Base-by-base conservation (phyloP, 371 early-diverging fungal species). In the Apophysomyces elegans region DNA sequence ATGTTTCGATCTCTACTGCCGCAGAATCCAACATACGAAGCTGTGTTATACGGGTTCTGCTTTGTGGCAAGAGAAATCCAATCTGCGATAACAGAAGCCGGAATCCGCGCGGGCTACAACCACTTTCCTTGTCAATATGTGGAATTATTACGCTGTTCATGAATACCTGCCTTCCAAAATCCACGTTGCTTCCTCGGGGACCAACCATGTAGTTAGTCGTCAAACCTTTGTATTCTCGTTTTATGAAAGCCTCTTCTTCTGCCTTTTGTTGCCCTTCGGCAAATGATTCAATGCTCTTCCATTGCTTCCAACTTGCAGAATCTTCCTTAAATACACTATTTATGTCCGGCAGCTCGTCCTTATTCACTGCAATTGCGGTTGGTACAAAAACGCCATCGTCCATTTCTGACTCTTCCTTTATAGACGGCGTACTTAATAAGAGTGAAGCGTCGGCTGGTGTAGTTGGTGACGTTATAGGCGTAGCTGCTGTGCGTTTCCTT, bases 61-160 rank as follows among this genome's bases (percentile, higher is more conserved):
- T 86, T 56, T 89, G 77, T 0, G 88, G 75, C 5, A 81, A 70
- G 4, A 90, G 75, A 37, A 85, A 80, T 6, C 94, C 94, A 58
- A 88, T 70, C 21, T 90, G 89, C 2, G 89, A 78, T 50, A 93
- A 71, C 37, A 90, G 75, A 8, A 91, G 66, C 47, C 93, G 75
- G 62, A 88, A 90, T 37, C 76, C 84, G 46, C 79, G 73, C 0
- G 86, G 69, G 18, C 83, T 85, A 66, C 56, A 2, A 32, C 35
- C 26, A 21, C 5, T 41, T 41, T 41, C 41, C 8, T 8, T 41
- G 32, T 26, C 32, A 41, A 41, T 8, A 41, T 41, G 41, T 13
- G 41, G 41, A 8, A 8, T 41, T 41, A 26, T 41, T 41, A 13
- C 13, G 41, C 11, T 41, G 41, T 21, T 50, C 4, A 8, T n/a